Evolutionary conservation across 768 basidiomycete genomes (phyloP).

Genomic region (Macrocybe gigantea): DNA sequence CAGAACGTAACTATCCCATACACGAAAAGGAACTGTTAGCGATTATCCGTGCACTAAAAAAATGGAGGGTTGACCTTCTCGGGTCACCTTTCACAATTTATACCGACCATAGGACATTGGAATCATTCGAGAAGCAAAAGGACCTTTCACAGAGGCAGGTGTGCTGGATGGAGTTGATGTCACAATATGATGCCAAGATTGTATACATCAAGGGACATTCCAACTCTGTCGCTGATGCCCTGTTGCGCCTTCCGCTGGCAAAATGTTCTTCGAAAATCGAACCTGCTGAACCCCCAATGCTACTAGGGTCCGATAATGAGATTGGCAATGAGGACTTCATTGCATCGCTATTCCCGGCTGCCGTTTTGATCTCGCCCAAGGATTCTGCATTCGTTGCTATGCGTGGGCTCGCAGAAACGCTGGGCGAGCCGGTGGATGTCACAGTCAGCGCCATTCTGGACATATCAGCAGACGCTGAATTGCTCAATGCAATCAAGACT

Average conservation of each 20-base stretch:
- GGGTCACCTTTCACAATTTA: constrained; percentile 8
- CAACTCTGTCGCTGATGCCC: too few relatives aligned
- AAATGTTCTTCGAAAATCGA: constrained; percentile 9
- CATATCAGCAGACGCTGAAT: too few relatives aligned
- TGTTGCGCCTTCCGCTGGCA: constrained; percentile 1
- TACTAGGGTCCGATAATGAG: constrained; percentile 10
- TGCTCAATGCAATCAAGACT: too few relatives aligned
- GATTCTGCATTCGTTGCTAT: too few relatives aligned
- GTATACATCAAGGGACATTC: not conserved
- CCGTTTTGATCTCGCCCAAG: too few relatives aligned
- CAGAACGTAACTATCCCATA: constrained; percentile 41
- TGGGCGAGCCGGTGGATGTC: too few relatives aligned
- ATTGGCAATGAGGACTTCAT: constrained; percentile 9
- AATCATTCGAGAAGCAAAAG: not conserved
- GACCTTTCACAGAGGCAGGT: not conserved
- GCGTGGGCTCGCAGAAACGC: too few relatives aligned
- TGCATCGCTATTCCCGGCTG: too few relatives aligned
- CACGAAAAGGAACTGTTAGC: constrained; percentile 50
- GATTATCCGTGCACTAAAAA: constrained; percentile 16
- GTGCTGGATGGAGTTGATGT: constrained; percentile 3
- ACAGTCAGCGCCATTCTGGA: too few relatives aligned
- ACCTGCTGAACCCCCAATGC: constrained; percentile 11
- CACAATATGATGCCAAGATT: constrained; percentile 1
- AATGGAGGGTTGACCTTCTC: constrained; percentile 6
- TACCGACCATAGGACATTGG: constrained; percentile 10